A percentile compares a stretch with the other conserved stretches of the same genome.
phyloP scores from a whole-genome alignment of 148 eudicot species.

The Polygonum maritimum region DNA sequence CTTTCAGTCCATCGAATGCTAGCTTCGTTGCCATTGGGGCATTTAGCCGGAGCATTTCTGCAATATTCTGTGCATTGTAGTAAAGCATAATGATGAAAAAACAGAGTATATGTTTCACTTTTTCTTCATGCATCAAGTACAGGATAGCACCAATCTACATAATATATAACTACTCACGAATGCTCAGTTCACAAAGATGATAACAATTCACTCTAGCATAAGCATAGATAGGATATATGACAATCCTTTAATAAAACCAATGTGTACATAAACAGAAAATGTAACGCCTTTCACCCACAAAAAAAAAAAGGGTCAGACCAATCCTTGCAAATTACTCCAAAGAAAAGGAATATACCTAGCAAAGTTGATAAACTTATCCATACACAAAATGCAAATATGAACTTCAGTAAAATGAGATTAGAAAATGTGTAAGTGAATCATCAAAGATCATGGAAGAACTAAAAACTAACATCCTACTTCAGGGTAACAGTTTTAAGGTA shows the following conservation, averaged over 20 bases:
- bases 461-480: neutral
- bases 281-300: neutral
- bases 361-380: neutral
- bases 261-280: neutral
- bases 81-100: slow-evolving; percentile 8
- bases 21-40: slow-evolving; percentile 85
- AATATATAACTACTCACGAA: neutral
- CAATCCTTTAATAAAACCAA: neutral
- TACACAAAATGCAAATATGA: neutral
- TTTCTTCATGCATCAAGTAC: neutral
- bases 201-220: neutral
- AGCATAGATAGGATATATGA: neutral
- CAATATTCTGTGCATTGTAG: slow-evolving; percentile 43
- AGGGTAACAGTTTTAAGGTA: neutral
- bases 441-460: neutral
- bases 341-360: neutral
- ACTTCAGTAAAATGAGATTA: neutral
- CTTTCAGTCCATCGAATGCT: slow-evolving; percentile 59
- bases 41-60: slow-evolving; percentile 78
- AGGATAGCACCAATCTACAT: neutral
- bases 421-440: neutral
- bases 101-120: neutral
- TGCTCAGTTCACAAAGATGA: neutral
- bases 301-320: neutral
- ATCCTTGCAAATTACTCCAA: neutral